phyloP scores from a whole-genome alignment of 257 asterid species.

The Ilex aquifolium region DNA sequence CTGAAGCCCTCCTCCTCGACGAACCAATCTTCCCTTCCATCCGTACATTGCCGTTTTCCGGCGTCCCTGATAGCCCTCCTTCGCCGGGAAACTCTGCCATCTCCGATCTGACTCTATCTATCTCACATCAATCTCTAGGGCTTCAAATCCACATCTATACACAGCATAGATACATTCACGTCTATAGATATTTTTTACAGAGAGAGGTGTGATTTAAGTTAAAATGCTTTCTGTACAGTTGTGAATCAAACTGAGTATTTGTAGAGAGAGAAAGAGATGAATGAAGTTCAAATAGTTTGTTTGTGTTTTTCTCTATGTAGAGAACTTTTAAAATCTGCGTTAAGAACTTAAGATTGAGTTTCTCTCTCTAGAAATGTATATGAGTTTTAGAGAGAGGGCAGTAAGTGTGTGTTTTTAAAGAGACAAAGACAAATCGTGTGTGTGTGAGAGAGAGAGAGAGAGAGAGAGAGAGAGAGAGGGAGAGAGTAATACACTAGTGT shows the following conservation, averaged over 20 bases:
- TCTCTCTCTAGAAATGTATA: not conserved
- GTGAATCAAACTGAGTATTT: not conserved
- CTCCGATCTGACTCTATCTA: constrained; percentile 43
- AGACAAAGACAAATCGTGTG: not conserved
- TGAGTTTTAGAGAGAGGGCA: not conserved
- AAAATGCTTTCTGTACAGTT: not conserved
- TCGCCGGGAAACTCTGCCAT: constrained; percentile 89
- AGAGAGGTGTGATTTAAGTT: not conserved
- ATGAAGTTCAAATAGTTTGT: too few species aligned
- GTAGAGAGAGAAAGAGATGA: not conserved
- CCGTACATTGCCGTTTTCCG: constrained; percentile 46
- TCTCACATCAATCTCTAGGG: constrained; percentile 33
- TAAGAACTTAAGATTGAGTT: not conserved
- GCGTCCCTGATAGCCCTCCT: constrained; percentile 40
- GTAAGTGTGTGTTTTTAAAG: not conserved
- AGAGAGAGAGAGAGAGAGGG: too few species aligned
- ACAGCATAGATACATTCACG: not conserved
- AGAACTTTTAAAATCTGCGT: not conserved
- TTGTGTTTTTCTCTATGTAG: not conserved
- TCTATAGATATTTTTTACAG: too few species aligned
- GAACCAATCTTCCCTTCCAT: constrained; percentile 39
- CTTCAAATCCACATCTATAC: not conserved
- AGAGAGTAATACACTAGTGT: not conserved
- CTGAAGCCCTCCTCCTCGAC: constrained; percentile 73
- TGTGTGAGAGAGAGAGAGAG: too few species aligned